Base-by-base conservation (phyloP, 352 stramenopile species). In the Pythium oligandrum region DNA sequence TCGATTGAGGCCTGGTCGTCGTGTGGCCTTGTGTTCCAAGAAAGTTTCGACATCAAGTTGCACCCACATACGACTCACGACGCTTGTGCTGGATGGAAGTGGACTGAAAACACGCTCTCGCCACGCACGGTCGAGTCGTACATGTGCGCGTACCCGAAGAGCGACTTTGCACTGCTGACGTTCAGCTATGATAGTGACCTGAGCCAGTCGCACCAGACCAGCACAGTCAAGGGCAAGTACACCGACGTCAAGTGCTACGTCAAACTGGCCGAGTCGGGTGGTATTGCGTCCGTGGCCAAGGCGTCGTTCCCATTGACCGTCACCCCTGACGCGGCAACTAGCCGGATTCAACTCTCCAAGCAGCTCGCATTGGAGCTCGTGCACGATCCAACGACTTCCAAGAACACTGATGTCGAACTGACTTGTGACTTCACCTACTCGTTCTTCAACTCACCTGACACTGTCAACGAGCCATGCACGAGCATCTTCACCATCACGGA, bases 131-230 rank as follows among this genome's bases (percentile, higher is more conserved):
- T 77, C 42, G 33, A 43, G 2, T 51, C 44, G 32, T 44, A 56
- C 6, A 70, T 87, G 37, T 88, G 77, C 53, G 69, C 73, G 44
- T 81, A 83, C 53, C 61, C 63, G 11, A 55, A 73, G 33, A 88
- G 74, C 31, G 73, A 88, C 52, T 88, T 88, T 55, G 75, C 72
- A 4, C 71, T 85, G 58, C 52, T 88, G 17, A 86, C 75, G 47
- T 88, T 88, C 39, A 64, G 84, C 44, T 88, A 75, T 56, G 63
- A 80, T 45, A 59, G 70, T 10, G 42, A 40, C 5, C 61, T 64
- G 5, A 40, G 51, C 7, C 37, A 47, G 1, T 45, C 58, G 36
- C 71, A 80, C 34, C 59, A 55, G 31, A 63, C 59, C 17, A 63
- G 73, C 30, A 63, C 62, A 6, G 43, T 80, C 34, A 31, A 12